These are phyloP conservation scores for Margaritispora aquatica DNA, from an alignment of 495 filamentous ascomycete species.

Conservation along the genomic window DNA sequence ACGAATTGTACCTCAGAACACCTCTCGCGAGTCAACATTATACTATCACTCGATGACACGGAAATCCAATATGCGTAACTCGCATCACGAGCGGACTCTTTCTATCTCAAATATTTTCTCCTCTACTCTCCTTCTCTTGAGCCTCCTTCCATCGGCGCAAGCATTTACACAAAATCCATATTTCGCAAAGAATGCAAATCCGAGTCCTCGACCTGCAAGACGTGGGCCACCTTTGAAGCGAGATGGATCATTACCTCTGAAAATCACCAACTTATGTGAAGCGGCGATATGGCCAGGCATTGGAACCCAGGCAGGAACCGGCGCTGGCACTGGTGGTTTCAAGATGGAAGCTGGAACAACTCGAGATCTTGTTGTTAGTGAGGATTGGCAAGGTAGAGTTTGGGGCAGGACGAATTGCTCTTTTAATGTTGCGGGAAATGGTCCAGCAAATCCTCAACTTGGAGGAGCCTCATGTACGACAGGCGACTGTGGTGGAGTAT, in stretches of 20 bases:
- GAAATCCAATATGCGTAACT: neutral
- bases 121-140: conserved; percentile 25
- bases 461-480: conserved; percentile 55
- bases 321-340: conserved; percentile 57
- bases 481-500: conserved; percentile 63
- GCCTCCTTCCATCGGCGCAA: neutral
- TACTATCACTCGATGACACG: neutral
- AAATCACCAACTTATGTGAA: conserved; percentile 58
- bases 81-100: neutral
- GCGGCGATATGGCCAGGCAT: conserved; percentile 69
- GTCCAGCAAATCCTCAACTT: conserved; percentile 36
- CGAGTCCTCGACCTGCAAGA: conserved; percentile 9
- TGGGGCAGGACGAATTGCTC: conserved; percentile 82
- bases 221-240: conserved; percentile 19
- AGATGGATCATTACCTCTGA: conserved; percentile 11
- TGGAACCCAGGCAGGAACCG: conserved; percentile 56
- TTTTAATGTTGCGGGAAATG: conserved; percentile 53
- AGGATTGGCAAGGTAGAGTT: conserved; percentile 70
- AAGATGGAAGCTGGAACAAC: conserved; percentile 45
- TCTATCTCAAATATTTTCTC: neutral
- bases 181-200: conserved; percentile 12
- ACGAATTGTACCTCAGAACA: neutral
- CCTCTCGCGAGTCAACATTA: neutral
- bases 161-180: conserved; percentile 12
- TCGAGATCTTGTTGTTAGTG: conserved; percentile 48